Percentiles rank a stretch among this genome's conserved stretches.
These are phyloP conservation scores for Myxozyma monticola DNA, from an alignment of 805 yeast species.

Conservation along the genomic window DNA sequence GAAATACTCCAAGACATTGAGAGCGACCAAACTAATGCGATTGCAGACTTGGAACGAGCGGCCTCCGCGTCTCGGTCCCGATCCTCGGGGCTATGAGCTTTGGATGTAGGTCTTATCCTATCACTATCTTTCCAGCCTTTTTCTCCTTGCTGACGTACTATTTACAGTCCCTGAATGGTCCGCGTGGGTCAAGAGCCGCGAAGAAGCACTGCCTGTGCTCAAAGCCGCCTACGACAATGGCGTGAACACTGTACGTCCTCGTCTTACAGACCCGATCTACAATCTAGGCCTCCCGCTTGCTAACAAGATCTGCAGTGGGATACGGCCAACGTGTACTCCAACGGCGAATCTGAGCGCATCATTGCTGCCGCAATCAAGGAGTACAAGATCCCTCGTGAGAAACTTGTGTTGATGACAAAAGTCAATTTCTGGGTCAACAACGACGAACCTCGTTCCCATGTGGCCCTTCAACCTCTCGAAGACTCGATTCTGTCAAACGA, in stretches of 20 bases:
- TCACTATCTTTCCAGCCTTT: too few species aligned
- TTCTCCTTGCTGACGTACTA: too few species aligned
- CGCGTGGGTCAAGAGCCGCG: slow-evolving; percentile 50
- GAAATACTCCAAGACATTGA: too few species aligned
- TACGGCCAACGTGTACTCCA: too few species aligned
- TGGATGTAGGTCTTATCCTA: slow-evolving; percentile 20
- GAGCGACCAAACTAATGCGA: too few species aligned
- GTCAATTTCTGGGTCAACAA: slow-evolving; percentile 17
- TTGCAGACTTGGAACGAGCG: slow-evolving; percentile 17
- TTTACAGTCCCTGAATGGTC: slow-evolving; percentile 38
- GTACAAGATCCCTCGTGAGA: slow-evolving; percentile 52
- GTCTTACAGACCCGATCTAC: slow-evolving; percentile 40
- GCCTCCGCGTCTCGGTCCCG: too few species aligned
- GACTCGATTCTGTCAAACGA: too few species aligned
- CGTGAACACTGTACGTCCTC: too few species aligned
- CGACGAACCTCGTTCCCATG: too few species aligned
- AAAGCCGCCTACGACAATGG: slow-evolving; percentile 50
- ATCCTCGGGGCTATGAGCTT: slow-evolving; percentile 25
- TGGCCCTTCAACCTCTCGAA: too few species aligned
- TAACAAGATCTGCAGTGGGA: slow-evolving; percentile 41
- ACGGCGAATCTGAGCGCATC: slow-evolving; percentile 42
- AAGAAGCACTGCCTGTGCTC: slow-evolving; percentile 45
- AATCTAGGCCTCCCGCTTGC: too few species aligned
- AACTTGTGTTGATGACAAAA: slow-evolving; percentile 56
- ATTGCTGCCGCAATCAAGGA: slow-evolving; percentile 54